These are phyloP conservation scores for Vitis hybrid DNA, from an alignment of 177 flowering plant genomes.

Conservation along the genomic window DNA sequence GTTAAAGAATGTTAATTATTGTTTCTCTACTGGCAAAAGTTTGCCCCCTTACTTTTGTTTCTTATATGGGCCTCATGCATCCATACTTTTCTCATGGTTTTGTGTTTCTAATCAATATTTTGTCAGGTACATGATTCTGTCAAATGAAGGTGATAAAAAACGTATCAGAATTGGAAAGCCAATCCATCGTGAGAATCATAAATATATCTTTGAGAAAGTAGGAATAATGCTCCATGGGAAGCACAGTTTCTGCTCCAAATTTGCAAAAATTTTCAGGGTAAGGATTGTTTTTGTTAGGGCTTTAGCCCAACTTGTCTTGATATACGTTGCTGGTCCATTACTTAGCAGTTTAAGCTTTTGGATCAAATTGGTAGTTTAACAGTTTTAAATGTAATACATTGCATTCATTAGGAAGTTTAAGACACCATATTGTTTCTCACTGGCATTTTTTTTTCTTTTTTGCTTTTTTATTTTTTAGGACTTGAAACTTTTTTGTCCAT, in stretches of 20 bases:
- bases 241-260: constrained; percentile 39
- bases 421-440: not conserved
- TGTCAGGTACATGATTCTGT: constrained; percentile 50
- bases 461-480: not conserved
- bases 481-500: not conserved
- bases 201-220: constrained; percentile 40
- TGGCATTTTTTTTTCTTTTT: not conserved
- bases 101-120: not conserved
- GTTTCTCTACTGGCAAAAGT: too few relatives aligned
- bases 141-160: constrained; percentile 21
- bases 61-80: not conserved
- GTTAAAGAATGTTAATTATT: too few relatives aligned
- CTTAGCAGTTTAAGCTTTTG: too few relatives aligned
- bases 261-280: constrained; percentile 45
- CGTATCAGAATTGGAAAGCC: constrained; percentile 17
- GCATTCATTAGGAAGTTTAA: not conserved
- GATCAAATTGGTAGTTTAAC: too few relatives aligned
- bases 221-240: constrained; percentile 63
- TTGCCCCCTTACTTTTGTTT: not conserved
- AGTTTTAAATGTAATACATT: too few relatives aligned
- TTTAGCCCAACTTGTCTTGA: too few relatives aligned
- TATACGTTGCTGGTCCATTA: too few relatives aligned
- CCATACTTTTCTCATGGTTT: not conserved
- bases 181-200: not conserved
- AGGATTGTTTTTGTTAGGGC: not conserved